Evolutionary conservation across 805 yeast species (phyloP).

Genomic region (Saccharomycopsis synnaedendra): DNA sequence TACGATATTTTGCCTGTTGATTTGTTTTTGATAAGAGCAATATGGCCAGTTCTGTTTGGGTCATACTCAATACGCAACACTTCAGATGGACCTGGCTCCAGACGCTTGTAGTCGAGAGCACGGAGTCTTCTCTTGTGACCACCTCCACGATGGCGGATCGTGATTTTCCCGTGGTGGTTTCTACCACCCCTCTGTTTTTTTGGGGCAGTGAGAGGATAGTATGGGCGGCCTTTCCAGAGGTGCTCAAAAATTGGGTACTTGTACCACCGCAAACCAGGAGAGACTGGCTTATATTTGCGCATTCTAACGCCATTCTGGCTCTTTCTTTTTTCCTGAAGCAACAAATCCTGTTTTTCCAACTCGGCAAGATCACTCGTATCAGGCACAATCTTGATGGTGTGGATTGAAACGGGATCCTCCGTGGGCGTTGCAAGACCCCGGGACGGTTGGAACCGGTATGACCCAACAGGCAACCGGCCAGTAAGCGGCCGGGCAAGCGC

Average conservation of each 20-base stretch:
- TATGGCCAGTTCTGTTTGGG: slow-evolving; percentile 88
- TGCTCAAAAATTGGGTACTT: slow-evolving; percentile 80
- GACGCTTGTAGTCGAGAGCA: slow-evolving; percentile 65
- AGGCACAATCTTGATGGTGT: slow-evolving; percentile 27
- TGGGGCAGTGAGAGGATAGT: slow-evolving; percentile 56
- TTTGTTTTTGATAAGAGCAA: slow-evolving; percentile 68
- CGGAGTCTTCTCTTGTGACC: slow-evolving; percentile 88
- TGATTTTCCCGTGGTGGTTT: slow-evolving; percentile 77
- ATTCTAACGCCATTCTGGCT: slow-evolving; percentile 59
- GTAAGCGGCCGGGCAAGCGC: neutral
- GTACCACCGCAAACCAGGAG: slow-evolving; percentile 86
- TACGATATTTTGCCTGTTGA: slow-evolving; percentile 57
- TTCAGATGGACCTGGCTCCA: slow-evolving; percentile 55
- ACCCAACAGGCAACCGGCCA: neutral
- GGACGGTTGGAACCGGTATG: too few species aligned
- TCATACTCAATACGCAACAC: slow-evolving; percentile 90
- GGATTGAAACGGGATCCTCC: neutral
- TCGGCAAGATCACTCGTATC: slow-evolving; percentile 46
- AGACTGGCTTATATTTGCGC: slow-evolving; percentile 67
- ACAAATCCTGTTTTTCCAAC: slow-evolving; percentile 68
- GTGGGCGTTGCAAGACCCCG: too few species aligned
- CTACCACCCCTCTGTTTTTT: slow-evolving; percentile 76
- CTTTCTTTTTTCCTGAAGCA: slow-evolving; percentile 60
- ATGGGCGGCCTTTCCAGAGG: slow-evolving; percentile 77
- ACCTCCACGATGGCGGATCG: slow-evolving; percentile 94